Percentiles rank a stretch among this genome's conserved stretches.
Evolutionary conservation across 2,329 filamentous ascomycete species (phyloP).

Genomic region (Cladosporium sp.): DNA sequence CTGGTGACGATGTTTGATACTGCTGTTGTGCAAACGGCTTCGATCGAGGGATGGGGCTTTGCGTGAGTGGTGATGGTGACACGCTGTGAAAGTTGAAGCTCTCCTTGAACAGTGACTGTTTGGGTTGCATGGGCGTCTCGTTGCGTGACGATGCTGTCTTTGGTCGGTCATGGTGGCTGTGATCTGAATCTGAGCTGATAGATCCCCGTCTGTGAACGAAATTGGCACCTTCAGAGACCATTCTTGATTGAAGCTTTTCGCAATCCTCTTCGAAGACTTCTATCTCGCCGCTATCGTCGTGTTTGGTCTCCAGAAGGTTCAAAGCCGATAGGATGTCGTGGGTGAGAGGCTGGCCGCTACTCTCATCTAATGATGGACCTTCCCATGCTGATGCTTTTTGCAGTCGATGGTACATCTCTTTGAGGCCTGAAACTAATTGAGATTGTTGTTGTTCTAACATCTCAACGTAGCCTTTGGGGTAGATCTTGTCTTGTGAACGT

Average conservation of each 20-base stretch:
- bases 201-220: slow-evolving; percentile 56
- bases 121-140: slow-evolving; percentile 36
- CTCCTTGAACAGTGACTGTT: slow-evolving; percentile 34
- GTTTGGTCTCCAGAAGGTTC: slow-evolving; percentile 55
- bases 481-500: slow-evolving; percentile 66
- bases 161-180: slow-evolving; percentile 43
- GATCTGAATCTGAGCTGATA: slow-evolving; percentile 59
- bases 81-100: slow-evolving; percentile 32
- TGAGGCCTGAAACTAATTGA: slow-evolving; percentile 61
- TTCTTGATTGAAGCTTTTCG: slow-evolving; percentile 54
- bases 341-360: slow-evolving; percentile 59
- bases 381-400: slow-evolving; percentile 57
- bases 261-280: slow-evolving; percentile 61
- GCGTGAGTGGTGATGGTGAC: slow-evolving; percentile 29
- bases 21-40: slow-evolving; percentile 12
- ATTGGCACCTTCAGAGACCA: slow-evolving; percentile 55
- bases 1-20: slow-evolving; percentile 2
- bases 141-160: slow-evolving; percentile 30
- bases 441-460: slow-evolving; percentile 67
- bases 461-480: slow-evolving; percentile 68
- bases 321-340: slow-evolving; percentile 64
- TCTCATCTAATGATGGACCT: slow-evolving; percentile 53
- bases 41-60: slow-evolving; percentile 28
- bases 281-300: slow-evolving; percentile 46
- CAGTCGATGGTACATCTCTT: slow-evolving; percentile 59